Percentiles rank a stretch among this genome's conserved stretches.
Conservation (phyloP, 768 basidiomycete genomes). For the Suillus bovinus region DNA sequence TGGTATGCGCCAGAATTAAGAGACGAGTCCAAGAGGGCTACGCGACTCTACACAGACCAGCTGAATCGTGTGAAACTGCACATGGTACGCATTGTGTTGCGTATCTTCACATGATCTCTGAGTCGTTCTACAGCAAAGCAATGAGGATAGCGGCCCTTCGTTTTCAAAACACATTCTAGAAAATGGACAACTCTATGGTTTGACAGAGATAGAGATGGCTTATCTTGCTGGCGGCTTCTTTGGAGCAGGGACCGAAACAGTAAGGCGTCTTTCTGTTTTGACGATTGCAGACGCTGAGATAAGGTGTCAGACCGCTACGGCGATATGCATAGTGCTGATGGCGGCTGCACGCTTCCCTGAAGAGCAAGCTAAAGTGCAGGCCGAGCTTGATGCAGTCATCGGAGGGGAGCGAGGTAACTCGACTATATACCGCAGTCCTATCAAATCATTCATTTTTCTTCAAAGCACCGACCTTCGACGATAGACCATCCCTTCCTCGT, state of each 20-base stretch:
- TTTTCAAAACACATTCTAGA: background rate
- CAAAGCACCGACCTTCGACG: background rate
- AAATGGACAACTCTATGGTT: background rate
- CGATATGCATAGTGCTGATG: conserved; percentile 48
- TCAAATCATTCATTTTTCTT: background rate
- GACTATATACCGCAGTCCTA: background rate
- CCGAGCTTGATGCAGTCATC: conserved; percentile 50
- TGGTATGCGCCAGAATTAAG: background rate
- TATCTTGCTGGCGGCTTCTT: conserved; percentile 60
- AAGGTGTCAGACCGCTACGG: too few relatives aligned
- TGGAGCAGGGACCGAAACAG: conserved; percentile 58
- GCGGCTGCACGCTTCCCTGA: conserved; percentile 52
- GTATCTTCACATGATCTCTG: background rate
- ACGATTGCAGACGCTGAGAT: too few relatives aligned
- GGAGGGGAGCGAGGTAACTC: conserved; percentile 33
- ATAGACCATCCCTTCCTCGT: background rate
- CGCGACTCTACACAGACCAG: background rate
- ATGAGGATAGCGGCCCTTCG: background rate
- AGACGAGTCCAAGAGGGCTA: background rate
- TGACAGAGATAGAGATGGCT: conserved; percentile 44
- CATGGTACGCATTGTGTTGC: background rate
- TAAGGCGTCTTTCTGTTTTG: too few relatives aligned
- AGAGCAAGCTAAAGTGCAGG: conserved; percentile 48
- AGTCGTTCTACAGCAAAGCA: background rate
- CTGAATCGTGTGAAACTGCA: background rate